Conservation (phyloP, 345 rosid species). For the Brassica carinata region DNA sequence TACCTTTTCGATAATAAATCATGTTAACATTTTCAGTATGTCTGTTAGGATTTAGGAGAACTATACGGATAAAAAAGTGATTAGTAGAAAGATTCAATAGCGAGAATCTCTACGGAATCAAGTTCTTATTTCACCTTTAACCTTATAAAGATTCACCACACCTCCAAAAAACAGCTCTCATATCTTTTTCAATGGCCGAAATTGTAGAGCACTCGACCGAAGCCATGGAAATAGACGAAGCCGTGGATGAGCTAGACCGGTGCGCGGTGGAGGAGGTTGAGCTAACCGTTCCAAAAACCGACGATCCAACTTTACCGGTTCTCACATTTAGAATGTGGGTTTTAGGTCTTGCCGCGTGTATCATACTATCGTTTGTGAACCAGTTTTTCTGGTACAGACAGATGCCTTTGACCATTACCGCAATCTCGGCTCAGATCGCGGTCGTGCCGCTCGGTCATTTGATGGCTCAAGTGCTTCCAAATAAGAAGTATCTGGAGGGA, state of each 20-base stretch:
- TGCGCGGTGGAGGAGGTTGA: conserved; percentile 68
- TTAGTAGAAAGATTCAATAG: conserved; percentile 9
- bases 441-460: conserved; percentile 75
- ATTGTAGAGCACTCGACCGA: conserved; percentile 24
- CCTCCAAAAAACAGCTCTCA: not conserved
- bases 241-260: conserved; percentile 33
- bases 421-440: conserved; percentile 75
- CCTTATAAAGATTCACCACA: conserved; percentile 25
- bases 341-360: conserved; percentile 60
- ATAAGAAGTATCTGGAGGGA: conserved; percentile 46
- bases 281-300: conserved; percentile 80
- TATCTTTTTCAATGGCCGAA: conserved; percentile 30
- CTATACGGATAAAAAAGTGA: not conserved
- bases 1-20: not conserved
- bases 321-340: conserved; percentile 86
- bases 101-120: conserved; percentile 17
- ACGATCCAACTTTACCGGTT: conserved; percentile 64
- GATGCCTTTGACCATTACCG: conserved; percentile 49
- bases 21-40: not conserved
- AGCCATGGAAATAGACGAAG: conserved; percentile 41
- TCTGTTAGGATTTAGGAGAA: conserved; percentile 7
- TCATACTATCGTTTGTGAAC: conserved; percentile 67
- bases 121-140: not conserved
- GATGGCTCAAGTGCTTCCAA: conserved; percentile 60
- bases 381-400: conserved; percentile 87